Base-by-base conservation (phyloP, 2,329 filamentous ascomycete genomes). In the Nemania serpens region DNA sequence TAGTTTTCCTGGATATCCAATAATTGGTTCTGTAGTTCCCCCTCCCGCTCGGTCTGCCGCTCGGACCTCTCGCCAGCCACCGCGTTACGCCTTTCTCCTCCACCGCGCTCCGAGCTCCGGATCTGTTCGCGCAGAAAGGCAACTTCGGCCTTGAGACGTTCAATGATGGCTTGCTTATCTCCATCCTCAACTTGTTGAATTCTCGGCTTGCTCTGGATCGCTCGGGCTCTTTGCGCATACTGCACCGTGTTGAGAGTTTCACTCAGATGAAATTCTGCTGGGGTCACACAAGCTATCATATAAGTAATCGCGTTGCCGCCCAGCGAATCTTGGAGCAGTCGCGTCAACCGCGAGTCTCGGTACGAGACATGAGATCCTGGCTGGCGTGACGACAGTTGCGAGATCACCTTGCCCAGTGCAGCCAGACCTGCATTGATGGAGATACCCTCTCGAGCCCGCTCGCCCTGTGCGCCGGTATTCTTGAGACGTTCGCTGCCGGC, bases 241-340 rank as follows among this genome's bases (percentile, higher is more conserved):
- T 97, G 91, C 20, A 99, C 91, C 0, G 95, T 99, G 75, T 99
- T 99, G 59, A 99, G 81, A 0, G 96, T 98, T 78, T 99, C 95
- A 78, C 93, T 98, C 46, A 99, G 81, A 75, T 99, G 95, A 73
- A 99, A 99, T 74, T 97, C 93, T 13, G 94, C 92, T 0, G 93
- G 94, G 1, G 94, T 99, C 33, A 99, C 93, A 77, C 95, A 99
- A 9, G 95, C 95, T 78, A 99, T 95, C 95, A 99, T 98, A 78
- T 98, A 99, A 0, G 95, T 99, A 73, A 97, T 96, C 37, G 95
- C 95, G 74, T 96, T 98, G 4, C 95, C 95, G 59, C 95, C 95
- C 5, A 99, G 83, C 0, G 95, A 99, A 76, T 99, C 95, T 80
- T 99, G 95, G 17, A 99, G 85, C 22, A 99, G 82, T 61, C 95